Conservation (phyloP, 1,139 yeast genomes). For the Magnusiomyces clavatus region DNA sequence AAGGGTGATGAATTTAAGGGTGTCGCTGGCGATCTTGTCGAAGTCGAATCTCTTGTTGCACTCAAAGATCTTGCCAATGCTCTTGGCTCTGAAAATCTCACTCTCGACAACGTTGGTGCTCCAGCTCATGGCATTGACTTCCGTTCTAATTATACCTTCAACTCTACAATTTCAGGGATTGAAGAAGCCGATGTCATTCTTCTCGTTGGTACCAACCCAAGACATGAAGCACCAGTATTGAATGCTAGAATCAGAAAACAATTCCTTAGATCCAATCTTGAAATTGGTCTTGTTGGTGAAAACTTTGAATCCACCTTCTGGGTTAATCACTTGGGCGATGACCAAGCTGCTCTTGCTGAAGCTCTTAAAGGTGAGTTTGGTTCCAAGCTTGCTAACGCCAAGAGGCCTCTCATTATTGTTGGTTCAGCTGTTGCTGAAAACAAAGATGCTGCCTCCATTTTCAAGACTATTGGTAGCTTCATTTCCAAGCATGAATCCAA, state of each 20-base stretch:
- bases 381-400: slow-evolving; percentile 56
- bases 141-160: slow-evolving; percentile 75
- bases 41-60: slow-evolving; percentile 77
- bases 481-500: slow-evolving; percentile 47
- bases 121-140: slow-evolving; percentile 66
- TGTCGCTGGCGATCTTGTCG: slow-evolving; percentile 73
- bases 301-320: slow-evolving; percentile 71
- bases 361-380: slow-evolving; percentile 70
- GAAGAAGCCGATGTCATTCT: slow-evolving; percentile 78
- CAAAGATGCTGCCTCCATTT: slow-evolving; percentile 56
- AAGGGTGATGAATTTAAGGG: slow-evolving; percentile 70
- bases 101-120: slow-evolving; percentile 55
- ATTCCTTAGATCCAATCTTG: slow-evolving; percentile 63
- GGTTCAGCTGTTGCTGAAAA: slow-evolving; percentile 77
- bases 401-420: slow-evolving; percentile 69
- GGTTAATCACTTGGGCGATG: slow-evolving; percentile 55
- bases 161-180: slow-evolving; percentile 70
- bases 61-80: slow-evolving; percentile 71
- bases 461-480: slow-evolving; percentile 55
- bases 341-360: slow-evolving; percentile 47
- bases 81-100: slow-evolving; percentile 74
- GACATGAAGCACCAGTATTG: slow-evolving; percentile 85
- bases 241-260: slow-evolving; percentile 79
- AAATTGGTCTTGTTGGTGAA: slow-evolving; percentile 68
- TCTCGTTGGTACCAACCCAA: slow-evolving; percentile 78